Conservation (phyloP, 2,329 filamentous ascomycete species). For the Colletotrichum simmondsii region DNA sequence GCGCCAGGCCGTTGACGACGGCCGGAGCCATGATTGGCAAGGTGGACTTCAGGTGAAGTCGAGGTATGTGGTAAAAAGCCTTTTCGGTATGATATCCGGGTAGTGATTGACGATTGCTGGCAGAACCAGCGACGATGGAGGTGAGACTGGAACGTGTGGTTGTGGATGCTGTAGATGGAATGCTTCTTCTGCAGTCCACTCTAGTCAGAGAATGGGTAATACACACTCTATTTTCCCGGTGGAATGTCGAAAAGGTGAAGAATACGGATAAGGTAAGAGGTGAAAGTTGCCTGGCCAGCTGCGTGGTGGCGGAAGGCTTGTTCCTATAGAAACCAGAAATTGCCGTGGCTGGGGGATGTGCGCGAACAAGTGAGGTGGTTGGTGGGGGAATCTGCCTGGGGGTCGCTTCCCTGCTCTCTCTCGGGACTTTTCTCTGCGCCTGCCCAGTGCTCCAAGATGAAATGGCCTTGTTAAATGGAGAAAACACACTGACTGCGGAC, state of each 20-base stretch:
- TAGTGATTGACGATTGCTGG: neutral
- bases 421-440: neutral
- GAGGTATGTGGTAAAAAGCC: neutral
- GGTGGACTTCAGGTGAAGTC: neutral
- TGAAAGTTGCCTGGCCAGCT: slow-evolving; percentile 23
- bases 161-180: slow-evolving; percentile 8
- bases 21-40: slow-evolving; percentile 53
- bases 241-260: slow-evolving; percentile 1
- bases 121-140: neutral
- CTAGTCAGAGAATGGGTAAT: neutral
- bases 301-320: slow-evolving; percentile 24
- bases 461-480: neutral
- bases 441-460: neutral
- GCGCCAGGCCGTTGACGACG: slow-evolving; percentile 39
- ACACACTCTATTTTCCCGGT: neutral
- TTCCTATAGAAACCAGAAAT: slow-evolving; percentile 42
- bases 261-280: slow-evolving; percentile 13
- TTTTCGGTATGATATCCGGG: neutral
- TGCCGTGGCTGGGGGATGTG: slow-evolving; percentile 37
- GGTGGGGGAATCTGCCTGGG: slow-evolving; percentile 27
- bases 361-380: slow-evolving; percentile 31
- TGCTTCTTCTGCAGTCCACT: slow-evolving; percentile 18
- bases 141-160: slow-evolving; percentile 4
- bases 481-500: neutral
- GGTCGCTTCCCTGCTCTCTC: neutral